Evolutionary conservation across 2,329 filamentous ascomycete genomes (phyloP).

Genomic region (Hypoxylon sp.): DNA sequence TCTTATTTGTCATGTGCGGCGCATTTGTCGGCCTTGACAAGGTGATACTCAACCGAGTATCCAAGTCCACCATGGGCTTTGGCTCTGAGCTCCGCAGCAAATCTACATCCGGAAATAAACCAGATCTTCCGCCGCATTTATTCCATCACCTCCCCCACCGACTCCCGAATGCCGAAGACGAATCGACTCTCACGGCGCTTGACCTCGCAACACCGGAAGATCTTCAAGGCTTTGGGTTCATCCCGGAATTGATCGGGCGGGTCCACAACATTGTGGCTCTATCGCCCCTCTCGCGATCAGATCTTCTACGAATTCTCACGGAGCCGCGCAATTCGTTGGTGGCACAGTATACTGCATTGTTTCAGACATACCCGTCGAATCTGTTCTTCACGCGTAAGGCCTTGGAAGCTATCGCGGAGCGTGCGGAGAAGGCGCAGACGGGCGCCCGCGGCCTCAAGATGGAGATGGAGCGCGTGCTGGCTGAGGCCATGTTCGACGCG

Average conservation of each 20-base stretch:
- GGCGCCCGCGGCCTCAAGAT: conserved; percentile 85
- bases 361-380: conserved; percentile 83
- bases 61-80: conserved; percentile 89
- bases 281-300: conserved; percentile 76
- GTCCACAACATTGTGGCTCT: conserved; percentile 92
- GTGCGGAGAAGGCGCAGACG: conserved; percentile 73
- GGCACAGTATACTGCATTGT: conserved; percentile 89
- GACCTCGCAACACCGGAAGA: conserved; percentile 83
- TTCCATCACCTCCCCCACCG: conserved; percentile 72
- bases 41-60: conserved; percentile 86
- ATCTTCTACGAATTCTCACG: conserved; percentile 88
- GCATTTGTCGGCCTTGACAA: conserved; percentile 96
- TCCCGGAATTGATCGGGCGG: conserved; percentile 95
- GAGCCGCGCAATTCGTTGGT: conserved; percentile 92
- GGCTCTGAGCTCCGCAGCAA: conserved; percentile 82
- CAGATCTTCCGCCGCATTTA: conserved; percentile 75
- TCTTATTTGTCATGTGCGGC: conserved; percentile 96
- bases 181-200: conserved; percentile 68
- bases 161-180: conserved; percentile 52
- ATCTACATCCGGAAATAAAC: conserved; percentile 63
- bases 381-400: conserved; percentile 87
- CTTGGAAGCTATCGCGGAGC: conserved; percentile 82
- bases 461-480: conserved; percentile 83
- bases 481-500: conserved; percentile 85
- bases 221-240: conserved; percentile 88